These are phyloP conservation scores for Ilyonectria mors-panacis DNA, from an alignment of 2,329 filamentous ascomycete genomes.

Conservation along the genomic window DNA sequence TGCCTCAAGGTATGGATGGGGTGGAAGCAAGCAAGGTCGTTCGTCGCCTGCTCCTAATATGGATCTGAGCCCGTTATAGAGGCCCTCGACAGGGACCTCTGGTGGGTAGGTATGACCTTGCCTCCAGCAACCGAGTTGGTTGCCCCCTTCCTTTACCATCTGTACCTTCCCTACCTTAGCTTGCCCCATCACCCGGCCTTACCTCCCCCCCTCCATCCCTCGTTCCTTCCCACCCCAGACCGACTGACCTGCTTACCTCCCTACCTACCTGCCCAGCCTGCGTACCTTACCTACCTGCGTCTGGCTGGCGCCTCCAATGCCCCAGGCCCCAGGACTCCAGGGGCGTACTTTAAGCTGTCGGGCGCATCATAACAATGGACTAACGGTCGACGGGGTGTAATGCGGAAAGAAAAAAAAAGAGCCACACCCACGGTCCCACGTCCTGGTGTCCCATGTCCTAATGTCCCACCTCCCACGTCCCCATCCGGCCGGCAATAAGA, in stretches of 20 bases:
- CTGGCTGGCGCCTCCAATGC: not conserved
- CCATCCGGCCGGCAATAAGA: slow-evolving; percentile 50
- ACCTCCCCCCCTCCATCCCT: slow-evolving; percentile 10
- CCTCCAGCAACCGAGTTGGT: slow-evolving; percentile 5
- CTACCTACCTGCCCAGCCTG: slow-evolving; percentile 4
- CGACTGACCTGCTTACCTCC: not conserved
- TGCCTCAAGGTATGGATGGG: not conserved
- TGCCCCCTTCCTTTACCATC: slow-evolving; percentile 15
- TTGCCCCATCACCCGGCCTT: slow-evolving; percentile 19
- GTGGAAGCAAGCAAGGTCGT: not conserved
- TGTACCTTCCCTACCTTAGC: slow-evolving; percentile 1
- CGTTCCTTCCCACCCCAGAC: slow-evolving; percentile 15
- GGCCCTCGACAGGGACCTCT: slow-evolving; percentile 15
- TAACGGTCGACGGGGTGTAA: slow-evolving; percentile 45
- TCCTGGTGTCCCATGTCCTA: slow-evolving; percentile 35
- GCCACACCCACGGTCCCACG: slow-evolving; percentile 47
- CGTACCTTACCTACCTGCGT: not conserved
- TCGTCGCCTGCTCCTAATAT: slow-evolving; percentile 13
- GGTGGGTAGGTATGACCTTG: slow-evolving; percentile 16
- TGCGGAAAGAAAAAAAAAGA: slow-evolving; percentile 41
- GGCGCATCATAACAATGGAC: slow-evolving; percentile 45
- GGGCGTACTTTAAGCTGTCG: slow-evolving; percentile 45
- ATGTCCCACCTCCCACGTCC: slow-evolving; percentile 45
- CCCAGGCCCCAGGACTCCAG: slow-evolving; percentile 23
- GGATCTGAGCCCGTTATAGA: slow-evolving; percentile 25